Evolutionary conservation across 2,329 filamentous ascomycete genomes (phyloP).

Genomic region (Beauveria caledonica): DNA sequence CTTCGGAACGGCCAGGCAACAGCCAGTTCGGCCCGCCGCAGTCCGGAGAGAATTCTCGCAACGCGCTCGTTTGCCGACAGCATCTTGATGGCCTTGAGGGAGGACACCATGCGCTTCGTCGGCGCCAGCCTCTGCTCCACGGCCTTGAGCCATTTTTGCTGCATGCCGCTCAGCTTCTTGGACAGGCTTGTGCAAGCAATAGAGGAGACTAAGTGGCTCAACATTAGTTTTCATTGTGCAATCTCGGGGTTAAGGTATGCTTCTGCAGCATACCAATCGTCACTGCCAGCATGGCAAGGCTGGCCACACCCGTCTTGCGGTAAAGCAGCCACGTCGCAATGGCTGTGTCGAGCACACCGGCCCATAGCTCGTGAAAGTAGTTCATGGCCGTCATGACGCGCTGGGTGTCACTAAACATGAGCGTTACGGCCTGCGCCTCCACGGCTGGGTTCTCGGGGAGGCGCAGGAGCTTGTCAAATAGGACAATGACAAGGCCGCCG

Average conservation of each 20-base stretch:
- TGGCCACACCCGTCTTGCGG: background rate
- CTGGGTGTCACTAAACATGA: conserved; percentile 7
- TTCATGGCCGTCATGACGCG: conserved; percentile 2
- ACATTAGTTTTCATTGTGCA: background rate
- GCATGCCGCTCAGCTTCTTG: background rate
- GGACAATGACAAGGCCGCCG: background rate
- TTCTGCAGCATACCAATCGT: background rate
- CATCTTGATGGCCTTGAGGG: conserved; percentile 2
- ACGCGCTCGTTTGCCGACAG: background rate
- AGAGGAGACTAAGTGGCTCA: background rate
- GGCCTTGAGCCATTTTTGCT: background rate
- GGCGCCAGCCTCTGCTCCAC: background rate
- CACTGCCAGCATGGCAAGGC: background rate
- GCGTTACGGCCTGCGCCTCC: background rate
- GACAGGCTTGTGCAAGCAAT: background rate
- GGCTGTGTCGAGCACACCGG: background rate
- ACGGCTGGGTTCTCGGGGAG: background rate
- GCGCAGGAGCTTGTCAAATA: conserved; percentile 2
- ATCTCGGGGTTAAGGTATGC: background rate
- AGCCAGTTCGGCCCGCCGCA: background rate
- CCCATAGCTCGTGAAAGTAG: conserved; percentile 3
- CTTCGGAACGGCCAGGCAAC: background rate
- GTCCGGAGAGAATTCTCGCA: background rate
- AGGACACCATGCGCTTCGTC: background rate
- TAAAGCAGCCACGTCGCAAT: background rate